Conservation (phyloP, 108 stramenopile species). For the Chaetoceros muelleri region DNA sequence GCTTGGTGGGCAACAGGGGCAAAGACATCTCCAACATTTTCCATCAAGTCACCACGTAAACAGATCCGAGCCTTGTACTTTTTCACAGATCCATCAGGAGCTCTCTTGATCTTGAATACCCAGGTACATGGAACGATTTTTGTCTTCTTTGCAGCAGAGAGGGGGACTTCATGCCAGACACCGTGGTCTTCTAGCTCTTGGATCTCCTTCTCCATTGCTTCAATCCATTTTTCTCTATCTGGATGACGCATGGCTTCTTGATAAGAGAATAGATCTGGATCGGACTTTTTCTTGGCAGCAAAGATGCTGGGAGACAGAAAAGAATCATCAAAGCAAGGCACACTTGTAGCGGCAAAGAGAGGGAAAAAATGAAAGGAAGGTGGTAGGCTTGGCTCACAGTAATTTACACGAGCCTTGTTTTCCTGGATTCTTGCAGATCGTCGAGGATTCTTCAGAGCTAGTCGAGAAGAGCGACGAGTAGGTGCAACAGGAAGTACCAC, state of each 20-base stretch:
- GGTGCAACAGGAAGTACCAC: background rate
- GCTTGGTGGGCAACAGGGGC: background rate
- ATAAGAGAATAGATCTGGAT: constrained; percentile 2
- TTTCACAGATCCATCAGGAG: constrained; percentile 7
- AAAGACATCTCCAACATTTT: background rate
- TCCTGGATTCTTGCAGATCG: background rate
- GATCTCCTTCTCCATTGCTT: background rate
- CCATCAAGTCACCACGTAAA: constrained; percentile 11
- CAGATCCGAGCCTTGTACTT: constrained; percentile 15
- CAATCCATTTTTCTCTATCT: background rate
- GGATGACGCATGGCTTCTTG: constrained; percentile 1
- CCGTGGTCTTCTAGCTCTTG: background rate
- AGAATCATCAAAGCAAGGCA: background rate
- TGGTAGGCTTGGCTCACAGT: too few relatives aligned
- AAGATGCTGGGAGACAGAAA: background rate
- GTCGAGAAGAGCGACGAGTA: background rate
- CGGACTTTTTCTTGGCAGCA: background rate
- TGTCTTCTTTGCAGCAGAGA: background rate
- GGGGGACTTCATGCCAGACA: constrained; percentile 1
- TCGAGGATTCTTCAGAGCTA: background rate
- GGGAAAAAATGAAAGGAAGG: background rate
- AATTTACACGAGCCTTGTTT: too few relatives aligned
- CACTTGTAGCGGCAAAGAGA: background rate
- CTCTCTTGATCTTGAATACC: constrained; percentile 10
- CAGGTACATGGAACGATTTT: constrained; percentile 2